Evolutionary conservation across 2,329 filamentous ascomycete species (phyloP).

Genomic region (Didymellaceae sp.): DNA sequence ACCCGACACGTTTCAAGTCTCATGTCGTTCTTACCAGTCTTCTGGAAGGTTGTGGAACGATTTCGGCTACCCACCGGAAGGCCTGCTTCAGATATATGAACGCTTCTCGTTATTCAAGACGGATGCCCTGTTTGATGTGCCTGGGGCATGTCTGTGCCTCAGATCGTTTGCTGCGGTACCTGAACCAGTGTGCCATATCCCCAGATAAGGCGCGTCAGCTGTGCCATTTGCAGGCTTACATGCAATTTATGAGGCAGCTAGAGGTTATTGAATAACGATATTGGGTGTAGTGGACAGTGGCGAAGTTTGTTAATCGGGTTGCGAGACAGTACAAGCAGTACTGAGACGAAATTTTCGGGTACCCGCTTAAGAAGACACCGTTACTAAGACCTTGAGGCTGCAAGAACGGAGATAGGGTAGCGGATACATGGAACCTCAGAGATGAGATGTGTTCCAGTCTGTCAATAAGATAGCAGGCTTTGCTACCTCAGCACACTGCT

Average conservation of each 20-base stretch:
- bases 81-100: constrained; percentile 2
- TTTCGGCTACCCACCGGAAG: neutral
- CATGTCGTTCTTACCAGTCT: neutral
- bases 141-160: neutral
- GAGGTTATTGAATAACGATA: neutral
- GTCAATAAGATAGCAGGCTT: too few relatives aligned
- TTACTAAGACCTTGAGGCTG: neutral
- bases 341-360: constrained; percentile 4
- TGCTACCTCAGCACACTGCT: too few relatives aligned
- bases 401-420: too few relatives aligned
- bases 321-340: constrained; percentile 5
- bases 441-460: too few relatives aligned
- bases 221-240: neutral
- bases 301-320: neutral
- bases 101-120: neutral
- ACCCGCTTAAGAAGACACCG: neutral
- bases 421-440: too few relatives aligned
- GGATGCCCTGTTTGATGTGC: neutral
- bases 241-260: constrained; percentile 4
- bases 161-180: neutral
- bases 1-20: constrained; percentile 1
- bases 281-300: neutral
- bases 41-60: neutral
- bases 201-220: neutral
- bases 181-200: neutral